Percentiles rank a stretch among this genome's conserved stretches.
Evolutionary conservation across 1,139 yeast genomes (phyloP).

Genomic region (Lizanozyma gosingica): DNA sequence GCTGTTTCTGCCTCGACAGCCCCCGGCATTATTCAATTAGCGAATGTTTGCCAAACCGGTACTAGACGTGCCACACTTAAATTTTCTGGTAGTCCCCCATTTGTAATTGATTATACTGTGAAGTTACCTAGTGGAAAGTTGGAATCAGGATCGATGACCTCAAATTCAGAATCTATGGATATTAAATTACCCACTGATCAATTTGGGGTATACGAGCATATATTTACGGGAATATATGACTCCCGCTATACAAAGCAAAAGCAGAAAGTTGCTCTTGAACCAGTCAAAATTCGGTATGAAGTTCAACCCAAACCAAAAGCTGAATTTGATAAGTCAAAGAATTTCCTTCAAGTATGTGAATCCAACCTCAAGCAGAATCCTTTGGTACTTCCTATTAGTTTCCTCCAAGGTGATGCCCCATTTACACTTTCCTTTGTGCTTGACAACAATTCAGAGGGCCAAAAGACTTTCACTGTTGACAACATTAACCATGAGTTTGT

Average conservation of each 20-base stretch:
- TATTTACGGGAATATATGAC: slow-evolving; percentile 59
- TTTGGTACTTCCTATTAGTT: not conserved
- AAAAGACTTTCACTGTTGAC: slow-evolving; percentile 4
- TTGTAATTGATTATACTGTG: slow-evolving; percentile 59
- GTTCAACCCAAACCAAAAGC: slow-evolving; percentile 58
- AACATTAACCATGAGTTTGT: slow-evolving; percentile 4
- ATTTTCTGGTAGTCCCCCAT: slow-evolving; percentile 61
- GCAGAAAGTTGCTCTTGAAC: slow-evolving; percentile 9
- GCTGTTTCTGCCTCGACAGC: slow-evolving; percentile 12
- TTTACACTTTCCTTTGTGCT: not conserved
- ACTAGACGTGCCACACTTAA: slow-evolving; percentile 16
- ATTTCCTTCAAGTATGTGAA: slow-evolving; percentile 50
- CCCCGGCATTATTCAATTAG: slow-evolving; percentile 13
- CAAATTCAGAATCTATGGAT: slow-evolving; percentile 16
- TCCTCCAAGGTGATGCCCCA: not conserved
- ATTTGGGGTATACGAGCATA: slow-evolving; percentile 54
- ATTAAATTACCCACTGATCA: slow-evolving; percentile 26
- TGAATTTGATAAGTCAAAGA: slow-evolving; percentile 37
- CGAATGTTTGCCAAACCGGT: slow-evolving; percentile 27
- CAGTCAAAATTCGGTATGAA: slow-evolving; percentile 44
- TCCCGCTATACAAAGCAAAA: slow-evolving; percentile 47
- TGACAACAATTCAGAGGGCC: not conserved
- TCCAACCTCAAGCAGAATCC: slow-evolving; percentile 24
- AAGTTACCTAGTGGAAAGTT: slow-evolving; percentile 47
- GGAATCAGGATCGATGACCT: slow-evolving; percentile 26